phyloP scores from a whole-genome alignment of 495 filamentous ascomycete species.

The Glonium stellatum region DNA sequence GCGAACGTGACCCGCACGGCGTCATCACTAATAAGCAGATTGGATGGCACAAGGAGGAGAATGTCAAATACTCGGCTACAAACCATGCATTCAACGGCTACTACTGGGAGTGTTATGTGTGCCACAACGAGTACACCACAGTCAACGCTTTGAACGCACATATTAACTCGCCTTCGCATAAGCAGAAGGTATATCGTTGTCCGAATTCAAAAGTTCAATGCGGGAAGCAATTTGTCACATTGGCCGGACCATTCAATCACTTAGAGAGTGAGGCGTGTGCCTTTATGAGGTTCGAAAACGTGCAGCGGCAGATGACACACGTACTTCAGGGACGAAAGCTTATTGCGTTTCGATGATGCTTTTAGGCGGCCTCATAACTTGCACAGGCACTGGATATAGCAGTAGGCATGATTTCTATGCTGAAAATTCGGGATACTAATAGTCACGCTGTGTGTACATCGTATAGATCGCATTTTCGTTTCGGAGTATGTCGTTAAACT shows the following conservation, averaged over 20 bases:
- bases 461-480: too few relatives aligned
- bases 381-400: too few relatives aligned
- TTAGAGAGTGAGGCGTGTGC: constrained; percentile 49
- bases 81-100: constrained; percentile 32
- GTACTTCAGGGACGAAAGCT: not conserved
- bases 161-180: constrained; percentile 30
- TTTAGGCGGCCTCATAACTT: too few relatives aligned
- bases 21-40: constrained; percentile 40
- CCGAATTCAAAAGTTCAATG: constrained; percentile 38
- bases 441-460: too few relatives aligned
- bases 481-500: too few relatives aligned
- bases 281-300: constrained; percentile 44
- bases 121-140: constrained; percentile 35
- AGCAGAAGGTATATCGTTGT: constrained; percentile 49
- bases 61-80: constrained; percentile 24
- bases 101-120: constrained; percentile 43
- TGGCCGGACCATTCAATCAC: constrained; percentile 49
- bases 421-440: too few relatives aligned
- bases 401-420: too few relatives aligned
- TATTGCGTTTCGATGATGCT: too few relatives aligned
- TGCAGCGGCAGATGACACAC: constrained; percentile 27
- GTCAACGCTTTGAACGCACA: constrained; percentile 26
- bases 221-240: constrained; percentile 39
- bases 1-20: constrained; percentile 41
- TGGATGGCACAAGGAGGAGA: constrained; percentile 30